phyloP scores from a whole-genome alignment of 805 yeast genomes.

The Saccharomycopsis microspora region DNA sequence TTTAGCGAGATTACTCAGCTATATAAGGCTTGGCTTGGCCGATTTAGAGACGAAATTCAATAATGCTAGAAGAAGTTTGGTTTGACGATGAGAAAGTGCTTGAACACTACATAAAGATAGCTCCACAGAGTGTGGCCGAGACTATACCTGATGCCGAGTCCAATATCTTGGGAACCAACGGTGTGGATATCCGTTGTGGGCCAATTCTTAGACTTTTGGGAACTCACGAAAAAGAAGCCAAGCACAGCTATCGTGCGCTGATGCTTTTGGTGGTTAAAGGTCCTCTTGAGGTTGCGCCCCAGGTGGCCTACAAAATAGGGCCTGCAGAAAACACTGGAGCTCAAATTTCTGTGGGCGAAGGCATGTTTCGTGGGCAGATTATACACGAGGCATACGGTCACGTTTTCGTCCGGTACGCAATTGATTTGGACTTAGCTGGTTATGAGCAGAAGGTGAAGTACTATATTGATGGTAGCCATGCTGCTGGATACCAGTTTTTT shows the following conservation, averaged over 20 bases:
- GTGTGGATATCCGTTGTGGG: constrained; percentile 47
- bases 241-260: constrained; percentile 50
- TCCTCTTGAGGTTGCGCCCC: constrained; percentile 25
- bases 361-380: constrained; percentile 35
- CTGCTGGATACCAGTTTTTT: constrained; percentile 46
- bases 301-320: constrained; percentile 24
- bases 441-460: constrained; percentile 60
- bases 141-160: background rate
- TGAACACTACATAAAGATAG: background rate
- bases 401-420: constrained; percentile 54
- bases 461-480: constrained; percentile 34
- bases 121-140: background rate
- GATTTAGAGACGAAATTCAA: background rate
- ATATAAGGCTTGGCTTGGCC: too few species aligned
- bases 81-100: constrained; percentile 1
- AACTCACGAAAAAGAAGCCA: constrained; percentile 38
- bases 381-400: constrained; percentile 35
- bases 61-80: background rate
- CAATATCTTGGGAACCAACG: constrained; percentile 16
- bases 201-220: constrained; percentile 65
- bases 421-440: constrained; percentile 36
- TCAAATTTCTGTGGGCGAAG: constrained; percentile 21
- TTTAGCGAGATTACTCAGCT: too few species aligned
- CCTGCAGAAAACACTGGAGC: constrained; percentile 20
- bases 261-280: constrained; percentile 50